Base-by-base conservation (phyloP, 2,329 filamentous ascomycete species). In the Penicillium thymicola region DNA sequence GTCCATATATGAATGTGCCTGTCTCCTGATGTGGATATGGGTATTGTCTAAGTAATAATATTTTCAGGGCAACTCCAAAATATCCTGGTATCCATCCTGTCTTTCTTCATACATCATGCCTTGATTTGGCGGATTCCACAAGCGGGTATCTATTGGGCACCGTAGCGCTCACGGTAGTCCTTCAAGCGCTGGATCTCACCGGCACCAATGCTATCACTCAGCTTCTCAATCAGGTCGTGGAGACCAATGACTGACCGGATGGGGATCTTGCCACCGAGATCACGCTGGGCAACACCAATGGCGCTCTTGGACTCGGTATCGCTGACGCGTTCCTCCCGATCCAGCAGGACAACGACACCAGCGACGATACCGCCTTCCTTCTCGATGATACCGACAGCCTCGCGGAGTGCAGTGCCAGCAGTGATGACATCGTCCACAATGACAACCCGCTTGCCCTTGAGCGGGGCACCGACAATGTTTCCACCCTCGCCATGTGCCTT, bases 371-470 rank as follows among this genome's bases (percentile, higher is more conserved):
- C 94, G 3, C 93, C 94, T 72, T 96, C 89, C 66, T 85, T 85
- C 67, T 86, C 83, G 72, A 97, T 96, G 75, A 96, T 94, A 53
- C 86, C 86, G 59, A 97, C 92, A 14, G 93, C 91, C 75, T 97
- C 92, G 57, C 92, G 83, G 78, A 97, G 92, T 40, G 94, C 94
- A 1, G 92, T 97, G 28, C 94, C 94, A 0, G 92, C 93, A 1
- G 92, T 97, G 69, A 97, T 93, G 55, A 99, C 93, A 76, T 97
- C 94, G 79, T 99, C 94, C 40, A 99, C 88, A 65, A 99, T 89
- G 34, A 99, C 81, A 16, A 97, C 86, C 59, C 83, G 85, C 82
- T 94, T 92, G 52, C 90, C 92, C 76, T 89, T 89, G 68, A 97
- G 79, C 7, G 88, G 83, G 30, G 91, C 89, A 11, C 94, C 94